phyloP scores from a whole-genome alignment of 2,329 filamentous ascomycete species.

The Fusarium secorum region DNA sequence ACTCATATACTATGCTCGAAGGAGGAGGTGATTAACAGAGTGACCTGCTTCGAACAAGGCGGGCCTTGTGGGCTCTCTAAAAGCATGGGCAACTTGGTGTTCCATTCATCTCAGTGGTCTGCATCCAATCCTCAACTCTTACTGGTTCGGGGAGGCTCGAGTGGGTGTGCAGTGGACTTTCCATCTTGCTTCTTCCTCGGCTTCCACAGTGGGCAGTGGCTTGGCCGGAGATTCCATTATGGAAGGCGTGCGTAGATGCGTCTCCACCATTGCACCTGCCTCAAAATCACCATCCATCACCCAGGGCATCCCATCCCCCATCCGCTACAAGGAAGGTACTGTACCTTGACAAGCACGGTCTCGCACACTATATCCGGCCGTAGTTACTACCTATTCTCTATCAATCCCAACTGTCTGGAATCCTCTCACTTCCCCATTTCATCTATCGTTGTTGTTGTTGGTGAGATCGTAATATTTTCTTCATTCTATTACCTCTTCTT shows the following conservation, averaged over 20 bases:
- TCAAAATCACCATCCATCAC: slow-evolving; percentile 25
- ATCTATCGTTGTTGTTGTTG: slow-evolving; percentile 11
- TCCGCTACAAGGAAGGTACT: slow-evolving; percentile 13
- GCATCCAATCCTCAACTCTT: background rate
- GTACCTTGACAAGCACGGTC: slow-evolving; percentile 17
- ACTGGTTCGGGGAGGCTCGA: slow-evolving; percentile 26
- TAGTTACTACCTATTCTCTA: background rate
- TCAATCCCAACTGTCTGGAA: slow-evolving; percentile 25
- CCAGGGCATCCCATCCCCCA: slow-evolving; percentile 21
- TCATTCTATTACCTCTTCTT: slow-evolving; percentile 14
- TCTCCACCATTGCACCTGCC: slow-evolving; percentile 32
- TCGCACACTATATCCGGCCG: slow-evolving; percentile 34
- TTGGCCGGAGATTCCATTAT: slow-evolving; percentile 35
- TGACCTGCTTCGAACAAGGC: slow-evolving; percentile 29
- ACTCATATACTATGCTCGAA: slow-evolving; percentile 35
- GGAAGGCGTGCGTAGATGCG: slow-evolving; percentile 32
- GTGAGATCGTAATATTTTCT: slow-evolving; percentile 12
- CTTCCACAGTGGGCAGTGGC: slow-evolving; percentile 39
- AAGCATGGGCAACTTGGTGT: slow-evolving; percentile 26
- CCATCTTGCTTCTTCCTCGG: slow-evolving; percentile 42
- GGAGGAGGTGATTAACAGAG: slow-evolving; percentile 37
- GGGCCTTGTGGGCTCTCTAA: slow-evolving; percentile 26
- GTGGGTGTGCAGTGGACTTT: slow-evolving; percentile 38
- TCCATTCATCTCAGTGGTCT: slow-evolving; percentile 27
- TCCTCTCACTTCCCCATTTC: slow-evolving; percentile 35